Percentiles rank a stretch among this genome's conserved stretches.
phyloP scores from a whole-genome alignment of 2,329 filamentous ascomycete species.

The Talaromyces sp. region DNA sequence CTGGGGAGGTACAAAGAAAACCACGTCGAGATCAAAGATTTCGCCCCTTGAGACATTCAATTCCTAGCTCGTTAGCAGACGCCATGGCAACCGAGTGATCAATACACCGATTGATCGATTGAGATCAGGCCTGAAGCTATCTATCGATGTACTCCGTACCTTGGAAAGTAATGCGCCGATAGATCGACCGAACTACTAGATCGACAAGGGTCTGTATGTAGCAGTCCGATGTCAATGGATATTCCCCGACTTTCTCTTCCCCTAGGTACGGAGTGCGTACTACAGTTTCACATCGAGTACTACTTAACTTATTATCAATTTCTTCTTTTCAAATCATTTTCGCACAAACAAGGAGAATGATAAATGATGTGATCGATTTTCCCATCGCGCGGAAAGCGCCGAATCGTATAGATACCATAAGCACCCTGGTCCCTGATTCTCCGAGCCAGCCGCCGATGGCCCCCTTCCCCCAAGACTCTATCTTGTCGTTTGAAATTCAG shows the following conservation, averaged over 20 bases:
- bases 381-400: constrained; percentile 3
- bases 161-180: neutral
- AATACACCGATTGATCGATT: neutral
- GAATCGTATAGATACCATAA: neutral
- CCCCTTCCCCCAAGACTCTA: neutral
- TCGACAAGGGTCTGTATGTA: neutral
- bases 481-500: neutral
- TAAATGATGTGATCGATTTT: neutral
- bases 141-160: too few species aligned
- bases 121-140: neutral
- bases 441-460: constrained; percentile 7
- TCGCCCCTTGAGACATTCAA: too few species aligned
- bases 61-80: too few species aligned
- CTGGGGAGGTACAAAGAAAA: too few species aligned
- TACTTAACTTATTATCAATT: neutral
- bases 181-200: neutral
- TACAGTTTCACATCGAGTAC: too few species aligned
- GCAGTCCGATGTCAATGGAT: too few species aligned
- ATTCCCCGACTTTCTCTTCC: too few species aligned
- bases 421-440: neutral
- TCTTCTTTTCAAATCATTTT: neutral
- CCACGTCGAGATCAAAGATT: too few species aligned
- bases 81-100: too few species aligned
- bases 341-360: too few species aligned
- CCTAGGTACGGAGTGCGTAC: too few species aligned